Base-by-base conservation (phyloP, 805 yeast species). In the Jamesozyma spencerorum region DNA sequence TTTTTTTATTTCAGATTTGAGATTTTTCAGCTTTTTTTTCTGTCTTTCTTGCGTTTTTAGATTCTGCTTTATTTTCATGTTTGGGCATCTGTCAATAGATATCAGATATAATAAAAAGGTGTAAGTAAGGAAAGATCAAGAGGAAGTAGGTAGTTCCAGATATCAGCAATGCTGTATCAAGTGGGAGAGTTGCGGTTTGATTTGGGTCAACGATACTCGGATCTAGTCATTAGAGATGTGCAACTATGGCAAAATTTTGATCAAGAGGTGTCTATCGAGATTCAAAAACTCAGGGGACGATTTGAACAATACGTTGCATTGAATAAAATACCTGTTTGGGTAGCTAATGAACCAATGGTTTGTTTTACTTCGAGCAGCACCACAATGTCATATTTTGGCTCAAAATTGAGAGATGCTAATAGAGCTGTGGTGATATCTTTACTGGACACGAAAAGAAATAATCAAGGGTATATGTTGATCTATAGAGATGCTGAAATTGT, bases 241-340 rank as follows among this genome's bases (percentile, higher is more conserved):
- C 62, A 58, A 28, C 36, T 59, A 33, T 57, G 63, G 61, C 19
- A 37, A 4, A 39, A 43, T 0, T 41, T 20, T 5, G 44, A 34
- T 8, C 36, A 13, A 11, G 39, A n/a, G 5, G 18, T 17, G 5
- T 22, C 26, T n/a, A 37, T 10, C 12, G 28, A 29, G 14, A 19
- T 20, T 11, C 31, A 36, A 7, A 19, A 27, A n/a, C 29, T 42
- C 15, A 51, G 38, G 18, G 58, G 56, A 3, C 27, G 40, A 5
- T 50, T 52, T 32, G 12, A 50, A 3, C 48, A 45, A 18, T 56
- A 56, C 31, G 49, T 58, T 8, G 53, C 49, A 36, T 12, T 54
- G 12, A 19, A 36, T 5, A 51, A 44, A 31, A 31, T 58, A 28
- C 64, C 64, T 1, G 20, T 55, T n/a, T 59, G 64, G 64, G 42